Base-by-base conservation (phyloP, 2,329 filamentous ascomycete genomes). In the Fusarium falciforme region DNA sequence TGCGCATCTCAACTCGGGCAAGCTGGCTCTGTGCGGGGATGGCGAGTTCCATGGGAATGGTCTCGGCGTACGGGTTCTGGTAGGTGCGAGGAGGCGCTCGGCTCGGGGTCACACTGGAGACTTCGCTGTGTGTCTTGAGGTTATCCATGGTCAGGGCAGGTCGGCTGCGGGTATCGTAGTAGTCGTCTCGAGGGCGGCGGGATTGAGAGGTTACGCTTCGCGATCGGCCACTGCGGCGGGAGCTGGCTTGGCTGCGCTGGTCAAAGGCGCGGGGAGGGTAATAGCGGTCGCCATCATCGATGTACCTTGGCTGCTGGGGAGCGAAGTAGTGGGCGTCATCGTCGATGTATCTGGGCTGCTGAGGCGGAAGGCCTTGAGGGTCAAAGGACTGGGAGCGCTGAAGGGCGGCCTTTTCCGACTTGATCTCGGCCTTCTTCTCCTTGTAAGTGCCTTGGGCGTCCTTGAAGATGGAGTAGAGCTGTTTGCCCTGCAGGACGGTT, bases 401-500 rank as follows among this genome's bases (percentile, higher is more conserved):
- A 52, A 87, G 76, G n/a, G 81, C 80, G n/a, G 81, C 80, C 16
- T 85, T 85, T 75, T 94, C 90, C 22, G 92, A 90, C 81, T 91
- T 91, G 77, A 98, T 89, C 76, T 95, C 91, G 8, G 94, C 93
- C 82, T 97, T 98, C 80, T 94, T 94, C 79, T 97, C 94, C 66
- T 92, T 89, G 84, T 98, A 98, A 67, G 94, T 93, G 63, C 92
- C 91, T 81, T 94, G 94, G 73, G 95, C 96, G 81, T 98, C 95
- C 82, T 94, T 97, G 88, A 97, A 97, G 80, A 98, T 93, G 80
- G 91, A 92, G 79, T 97, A 90, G 27, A 98, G 87, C 78, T 98
- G 94, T 84, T 97, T 98, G 80, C 94, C 94, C 94, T 97, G 79
- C 6, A 40, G 20, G 25, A 61, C n/a, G 52, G 73, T 77, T 64